Evolutionary conservation across 1,284 basidiomycete species (phyloP), one percentile per base, ranked within the genome.

Genomic region (Gomphus bonarii): DNA sequence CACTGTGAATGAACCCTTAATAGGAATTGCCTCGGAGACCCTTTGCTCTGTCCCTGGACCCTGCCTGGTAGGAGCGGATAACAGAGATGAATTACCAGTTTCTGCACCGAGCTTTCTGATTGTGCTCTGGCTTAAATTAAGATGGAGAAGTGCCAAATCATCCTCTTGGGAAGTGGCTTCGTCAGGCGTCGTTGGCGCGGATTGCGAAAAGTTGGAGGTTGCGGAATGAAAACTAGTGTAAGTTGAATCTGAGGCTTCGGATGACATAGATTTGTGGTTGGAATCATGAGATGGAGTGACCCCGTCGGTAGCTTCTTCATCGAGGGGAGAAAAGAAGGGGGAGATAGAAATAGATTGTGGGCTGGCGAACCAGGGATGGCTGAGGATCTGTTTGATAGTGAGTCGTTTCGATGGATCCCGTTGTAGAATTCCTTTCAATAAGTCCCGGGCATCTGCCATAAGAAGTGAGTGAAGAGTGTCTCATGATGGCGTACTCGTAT

Each of bases 321-420:
- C 69, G 65, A 58, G 64, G 65, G 60, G 64, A 63, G 59, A 67
- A 59, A 66, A 65, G 64, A 72, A 68, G 64, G 67, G 72, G 62
- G 61, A 71, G 61, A 64, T 11, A 6, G 52, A 33, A 38, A 62
- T 36, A 12, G 14, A 4, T 30, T 25, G 35, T 30, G 55, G 63
- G 68, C 68, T 61, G n/a, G 79, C 82, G 72, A 98, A 99, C 95
- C 95, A 99, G 0, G 88, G 73, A 67, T 97, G 95, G 0, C 80
- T 75, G 22, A 99, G 78, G 53, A 99, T 97, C 63, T 88, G 84
- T 25, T 88, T 79, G 62, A 99, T 94, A 1, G 83, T 79, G 10
- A 85, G 75, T 3, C 97, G 85, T 56, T 85, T 81, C 4, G 77
- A 68, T 0, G 91, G 86, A 61, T 97, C 91, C 53, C 81, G 82